These are phyloP conservation scores for Trebouxia sp. DNA, from an alignment of 139 green algal species.

Conservation along the genomic window DNA sequence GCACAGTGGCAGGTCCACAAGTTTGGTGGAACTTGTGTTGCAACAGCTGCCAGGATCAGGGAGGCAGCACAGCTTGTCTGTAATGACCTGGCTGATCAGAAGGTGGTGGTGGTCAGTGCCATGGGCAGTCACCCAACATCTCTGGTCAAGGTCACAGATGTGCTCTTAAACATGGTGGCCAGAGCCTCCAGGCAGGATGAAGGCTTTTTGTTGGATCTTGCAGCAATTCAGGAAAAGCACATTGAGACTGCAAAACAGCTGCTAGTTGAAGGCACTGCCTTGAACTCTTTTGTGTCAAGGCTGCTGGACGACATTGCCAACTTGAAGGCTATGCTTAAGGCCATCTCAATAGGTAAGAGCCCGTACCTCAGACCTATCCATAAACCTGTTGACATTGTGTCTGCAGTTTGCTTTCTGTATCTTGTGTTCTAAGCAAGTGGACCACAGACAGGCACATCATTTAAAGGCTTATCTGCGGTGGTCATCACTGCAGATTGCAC, in stretches of 20 bases:
- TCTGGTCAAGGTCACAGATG: conserved; percentile 77
- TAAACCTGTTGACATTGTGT: no score
- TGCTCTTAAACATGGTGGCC: conserved; percentile 89
- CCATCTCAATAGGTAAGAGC: conserved; percentile 82
- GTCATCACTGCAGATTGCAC: no score
- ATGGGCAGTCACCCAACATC: conserved; percentile 80
- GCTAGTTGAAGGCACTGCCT: conserved; percentile 64
- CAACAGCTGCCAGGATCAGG: conserved; percentile 79
- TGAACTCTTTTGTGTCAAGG: conserved; percentile 73
- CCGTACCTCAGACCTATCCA: no score
- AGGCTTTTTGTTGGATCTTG: conserved; percentile 84
- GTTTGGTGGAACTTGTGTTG: conserved; percentile 98
- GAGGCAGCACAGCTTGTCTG: conserved; percentile 78
- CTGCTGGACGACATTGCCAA: conserved; percentile 89
- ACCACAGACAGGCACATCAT: no score
- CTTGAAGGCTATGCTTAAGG: conserved; percentile 94
- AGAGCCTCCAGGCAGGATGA: conserved; percentile 68
- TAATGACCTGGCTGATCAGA: conserved; percentile 52
- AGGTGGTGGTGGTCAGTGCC: conserved; percentile 80
- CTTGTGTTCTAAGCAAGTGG: no score
- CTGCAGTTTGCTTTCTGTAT: no score
- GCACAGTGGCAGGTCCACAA: conserved; percentile 86
- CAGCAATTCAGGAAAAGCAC: conserved; percentile 87
- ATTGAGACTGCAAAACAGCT: conserved; percentile 79
- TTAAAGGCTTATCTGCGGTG: no score